A percentile compares a stretch with the other conserved stretches of the same genome.
These are phyloP conservation scores for Oryza glaberrima DNA, from an alignment of 176 grass and related monocot species.

Conservation along the genomic window DNA sequence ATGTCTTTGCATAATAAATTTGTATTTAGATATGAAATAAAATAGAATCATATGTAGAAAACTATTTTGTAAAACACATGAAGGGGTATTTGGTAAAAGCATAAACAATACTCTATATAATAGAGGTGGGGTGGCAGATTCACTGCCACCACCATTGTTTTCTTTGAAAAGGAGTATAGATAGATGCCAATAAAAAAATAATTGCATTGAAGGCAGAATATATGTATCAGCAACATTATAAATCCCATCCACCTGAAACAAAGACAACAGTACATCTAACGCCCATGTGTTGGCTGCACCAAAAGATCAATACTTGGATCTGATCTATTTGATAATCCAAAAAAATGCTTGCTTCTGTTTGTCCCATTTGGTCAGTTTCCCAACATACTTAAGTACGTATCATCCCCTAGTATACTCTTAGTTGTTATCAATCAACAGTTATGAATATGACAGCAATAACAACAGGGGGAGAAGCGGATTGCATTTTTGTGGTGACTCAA, in stretches of 20 bases:
- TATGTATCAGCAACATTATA: neutral
- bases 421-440: slow-evolving; percentile 16
- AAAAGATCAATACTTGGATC: slow-evolving; percentile 7
- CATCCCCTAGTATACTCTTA: slow-evolving; percentile 1
- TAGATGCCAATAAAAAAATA: neutral
- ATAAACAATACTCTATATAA: too few species aligned
- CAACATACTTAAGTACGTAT: neutral
- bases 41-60: too few species aligned
- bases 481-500: neutral
- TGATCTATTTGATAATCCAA: slow-evolving; percentile 19
- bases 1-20: too few species aligned
- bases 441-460: neutral
- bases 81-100: too few species aligned
- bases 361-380: neutral
- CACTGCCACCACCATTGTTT: too few species aligned
- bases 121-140: too few species aligned
- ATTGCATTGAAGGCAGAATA: neutral
- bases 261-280: slow-evolving; percentile 9
- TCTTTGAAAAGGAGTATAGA: too few species aligned
- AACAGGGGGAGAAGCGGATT: neutral
- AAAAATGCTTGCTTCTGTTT: neutral
- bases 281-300: neutral
- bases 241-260: neutral
- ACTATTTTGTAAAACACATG: too few species aligned
- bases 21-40: too few species aligned